Evolutionary conservation across 2,329 filamentous ascomycete genomes (phyloP), one percentile per base, ranked within the genome.

Genomic region (Pyricularia sp.): DNA sequence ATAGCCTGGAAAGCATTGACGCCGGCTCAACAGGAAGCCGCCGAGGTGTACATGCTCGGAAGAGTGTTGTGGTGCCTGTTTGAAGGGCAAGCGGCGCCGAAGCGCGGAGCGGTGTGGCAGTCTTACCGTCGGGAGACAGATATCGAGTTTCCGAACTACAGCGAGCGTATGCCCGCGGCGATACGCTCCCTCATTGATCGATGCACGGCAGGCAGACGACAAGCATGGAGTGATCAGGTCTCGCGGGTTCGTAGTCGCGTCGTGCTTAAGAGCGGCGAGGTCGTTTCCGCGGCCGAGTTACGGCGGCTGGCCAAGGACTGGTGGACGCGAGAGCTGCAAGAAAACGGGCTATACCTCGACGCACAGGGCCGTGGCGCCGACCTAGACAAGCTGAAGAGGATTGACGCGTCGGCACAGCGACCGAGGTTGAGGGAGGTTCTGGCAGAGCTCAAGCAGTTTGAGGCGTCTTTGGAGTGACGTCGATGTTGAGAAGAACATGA

Each of bases 1-100:
- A 77, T 85, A 9, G 77, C 85, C 4, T 89, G 86, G 86, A 78
- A 82, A 4, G 83, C 81, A 68, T 79, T 88, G n/a, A 81, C 78
- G 17, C 74, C 76, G 1, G 70, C 70, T 3, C 86, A 88, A 71
- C 83, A 85, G 71, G 86, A 88, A 72, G 79, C 83, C 0, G 86
- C 86, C 25, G 84, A 86, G 74, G 86, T 87, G 1, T 89, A 88
- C 76, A 88, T 88, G 86, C 82, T 89, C 20, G 86, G 86, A 6
- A 81, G 86, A 58, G 79, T 87, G 30, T 78, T 89, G 65, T 89
- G 86, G 86, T 88, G 86, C 73, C 82, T 88, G 20, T 88, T 88
- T 69, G 86, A 89, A 74, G 85, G 85, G 25, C 82, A 84, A 73
- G 85, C 84, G 70, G 85, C 85, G 2, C 86, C 86, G 1, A 84